Evolutionary conservation across 257 asterid genomes (phyloP).

Genomic region (Fraxinus cuspidata): DNA sequence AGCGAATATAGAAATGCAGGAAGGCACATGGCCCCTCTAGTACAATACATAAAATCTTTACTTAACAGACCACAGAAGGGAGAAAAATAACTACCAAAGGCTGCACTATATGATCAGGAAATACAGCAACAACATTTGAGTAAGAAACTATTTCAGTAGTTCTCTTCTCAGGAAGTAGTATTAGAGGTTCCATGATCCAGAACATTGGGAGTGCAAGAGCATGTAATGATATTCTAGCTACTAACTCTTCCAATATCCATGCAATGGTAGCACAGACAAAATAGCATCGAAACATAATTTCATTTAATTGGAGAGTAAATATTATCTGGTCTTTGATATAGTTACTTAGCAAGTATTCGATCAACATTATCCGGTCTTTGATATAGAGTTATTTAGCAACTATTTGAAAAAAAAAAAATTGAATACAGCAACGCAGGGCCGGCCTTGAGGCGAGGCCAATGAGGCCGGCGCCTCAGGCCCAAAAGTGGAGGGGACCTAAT

Average conservation of each 20-base stretch:
- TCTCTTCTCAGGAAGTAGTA: background rate
- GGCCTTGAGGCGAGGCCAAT: too few relatives aligned
- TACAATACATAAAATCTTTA: background rate
- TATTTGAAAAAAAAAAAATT: background rate
- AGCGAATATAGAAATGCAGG: background rate
- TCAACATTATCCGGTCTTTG: background rate
- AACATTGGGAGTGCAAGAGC: background rate
- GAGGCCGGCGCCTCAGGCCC: too few relatives aligned
- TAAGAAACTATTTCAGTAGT: background rate
- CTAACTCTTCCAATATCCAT: slow-evolving; percentile 5
- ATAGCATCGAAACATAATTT: background rate
- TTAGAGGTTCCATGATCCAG: background rate
- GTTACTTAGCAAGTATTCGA: background rate
- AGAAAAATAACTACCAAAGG: background rate
- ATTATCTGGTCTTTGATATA: background rate
- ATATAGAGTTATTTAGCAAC: background rate
- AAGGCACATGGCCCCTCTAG: background rate
- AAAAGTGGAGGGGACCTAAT: too few relatives aligned
- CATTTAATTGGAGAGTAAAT: background rate
- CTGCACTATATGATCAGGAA: background rate
- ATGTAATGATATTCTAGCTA: background rate
- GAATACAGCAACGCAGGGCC: too few relatives aligned
- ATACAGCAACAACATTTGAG: background rate
- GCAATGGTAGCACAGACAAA: slow-evolving; percentile 4
- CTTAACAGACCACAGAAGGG: background rate